Base-by-base conservation (phyloP, 106 monocot genomes). In the Iris macrosiphon region DNA sequence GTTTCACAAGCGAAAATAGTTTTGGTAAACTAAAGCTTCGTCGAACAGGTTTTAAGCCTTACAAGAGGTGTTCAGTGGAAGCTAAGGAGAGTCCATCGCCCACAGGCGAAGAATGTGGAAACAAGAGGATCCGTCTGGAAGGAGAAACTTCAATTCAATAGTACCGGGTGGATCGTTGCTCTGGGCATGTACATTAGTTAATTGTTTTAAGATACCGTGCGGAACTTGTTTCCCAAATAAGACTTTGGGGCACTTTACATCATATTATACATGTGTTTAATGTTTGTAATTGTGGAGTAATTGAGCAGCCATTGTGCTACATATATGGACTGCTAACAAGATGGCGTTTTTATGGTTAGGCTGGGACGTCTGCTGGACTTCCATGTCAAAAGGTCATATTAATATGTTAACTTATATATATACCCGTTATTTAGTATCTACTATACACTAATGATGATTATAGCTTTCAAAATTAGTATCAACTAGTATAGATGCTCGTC, bases 21-120 rank as follows among this genome's bases (percentile, higher is more conserved):
- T 48, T 76, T 1, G 54, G 43, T 12, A 84, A 75, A 43, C 31
- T 66, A 28, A 81, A 81, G 59, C 25, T 71, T 29, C 62, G 57
- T 11, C 61, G 73, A 45, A 80, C 75, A 15, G 90, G 96, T 31
- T 98, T 98, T 46, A 98, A 90, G 48, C 96, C 96, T 29, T 98
- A 98, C 51, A 90, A 98, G 60, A 76, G 96, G 59, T 83, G 90
- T 29, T 86, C 80, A 4, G 47, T 75, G 12, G 85, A 85, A 57
- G 75, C 79, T 7, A 80, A 72, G 55, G 76, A 74, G 24, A 56
- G 52, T 63, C n/a, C n/a, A n/a, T 14, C 44, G 23, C 30, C 64
- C 8, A 34, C 57, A 7, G 52, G 44, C 3, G 82, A 89, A 31
- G 79, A 85, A 28, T 64, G 58, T 32, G 47, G 63, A 46, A 82